These are phyloP conservation scores for Phylloporus rhodoxanthus DNA, from an alignment of 768 basidiomycete species.

Conservation along the genomic window DNA sequence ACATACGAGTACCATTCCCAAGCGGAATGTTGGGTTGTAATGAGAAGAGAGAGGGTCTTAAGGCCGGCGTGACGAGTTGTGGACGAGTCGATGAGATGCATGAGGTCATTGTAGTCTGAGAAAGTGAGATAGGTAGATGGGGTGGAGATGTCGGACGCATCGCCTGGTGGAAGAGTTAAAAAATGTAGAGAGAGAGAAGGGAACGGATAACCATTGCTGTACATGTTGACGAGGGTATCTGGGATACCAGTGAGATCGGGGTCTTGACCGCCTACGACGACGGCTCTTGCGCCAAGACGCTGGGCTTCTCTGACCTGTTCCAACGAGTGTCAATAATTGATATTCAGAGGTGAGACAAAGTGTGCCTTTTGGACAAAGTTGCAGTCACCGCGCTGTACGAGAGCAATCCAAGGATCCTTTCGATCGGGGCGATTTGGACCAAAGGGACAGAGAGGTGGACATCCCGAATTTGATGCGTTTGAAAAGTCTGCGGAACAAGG, in stretches of 20 bases:
- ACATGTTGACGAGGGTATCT: constrained; percentile 84
- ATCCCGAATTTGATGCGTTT: constrained; percentile 46
- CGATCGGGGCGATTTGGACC: constrained; percentile 52
- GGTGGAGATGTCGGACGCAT: constrained; percentile 78
- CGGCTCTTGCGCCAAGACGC: constrained; percentile 71
- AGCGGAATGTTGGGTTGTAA: constrained; percentile 72
- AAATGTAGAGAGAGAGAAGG: constrained; percentile 17
- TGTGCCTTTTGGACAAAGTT: constrained; percentile 84
- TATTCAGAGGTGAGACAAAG: constrained; percentile 26
- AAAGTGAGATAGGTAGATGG: constrained; percentile 86
- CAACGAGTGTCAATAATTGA: background rate
- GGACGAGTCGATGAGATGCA: constrained; percentile 60
- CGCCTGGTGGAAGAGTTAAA: constrained; percentile 43
- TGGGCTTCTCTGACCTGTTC: constrained; percentile 52
- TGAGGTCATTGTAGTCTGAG: constrained; percentile 69
- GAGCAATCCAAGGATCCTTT: constrained; percentile 80
- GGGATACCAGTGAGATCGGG: constrained; percentile 60
- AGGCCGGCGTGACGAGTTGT: constrained; percentile 78
- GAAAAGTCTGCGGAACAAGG: constrained; percentile 36
- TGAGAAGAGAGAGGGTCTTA: constrained; percentile 66
- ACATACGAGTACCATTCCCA: constrained; percentile 92
- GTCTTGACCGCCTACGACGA: constrained; percentile 87
- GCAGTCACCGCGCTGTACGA: constrained; percentile 85
- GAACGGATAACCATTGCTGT: constrained; percentile 68
- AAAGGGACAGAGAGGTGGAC: constrained; percentile 58